Conservation (phyloP, 1,139 yeast species). For the Saccharomyces hybrid region DNA sequence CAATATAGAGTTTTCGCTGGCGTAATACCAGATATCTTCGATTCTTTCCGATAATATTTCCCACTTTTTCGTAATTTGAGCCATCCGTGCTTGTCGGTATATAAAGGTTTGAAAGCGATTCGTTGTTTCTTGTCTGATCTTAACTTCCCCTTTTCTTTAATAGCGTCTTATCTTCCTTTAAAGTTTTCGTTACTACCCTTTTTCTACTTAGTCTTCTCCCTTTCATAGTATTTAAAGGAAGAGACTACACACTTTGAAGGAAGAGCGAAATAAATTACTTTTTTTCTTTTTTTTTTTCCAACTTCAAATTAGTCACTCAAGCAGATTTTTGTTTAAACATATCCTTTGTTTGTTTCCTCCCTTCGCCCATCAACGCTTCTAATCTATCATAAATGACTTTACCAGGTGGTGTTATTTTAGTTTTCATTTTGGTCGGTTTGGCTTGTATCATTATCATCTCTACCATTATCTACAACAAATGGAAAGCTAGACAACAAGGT, state of each 20-base stretch:
- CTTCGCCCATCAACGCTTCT: not conserved
- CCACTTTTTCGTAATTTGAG: not conserved
- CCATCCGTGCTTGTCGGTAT: not conserved
- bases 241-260: slow-evolving; percentile 1
- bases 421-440: slow-evolving; percentile 41
- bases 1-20: not conserved
- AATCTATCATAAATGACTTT: slow-evolving; percentile 16
- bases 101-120: not conserved
- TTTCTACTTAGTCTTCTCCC: not conserved
- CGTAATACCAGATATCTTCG: not conserved
- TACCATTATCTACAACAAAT: slow-evolving; percentile 30
- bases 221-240: not conserved
- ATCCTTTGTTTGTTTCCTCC: not conserved
- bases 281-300: not conserved
- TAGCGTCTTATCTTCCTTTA: not conserved
- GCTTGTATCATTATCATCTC: slow-evolving; percentile 35
- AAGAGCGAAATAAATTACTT: not conserved
- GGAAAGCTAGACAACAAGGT: slow-evolving; percentile 35
- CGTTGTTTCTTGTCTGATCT: not conserved
- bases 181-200: not conserved
- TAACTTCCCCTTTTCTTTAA: not conserved
- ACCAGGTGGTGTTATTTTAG: slow-evolving; percentile 49
- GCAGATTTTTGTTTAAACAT: not conserved
- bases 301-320: not conserved
- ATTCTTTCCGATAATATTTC: not conserved